A percentile compares a stretch with the other conserved stretches of the same genome.
Conservation (phyloP, 192 early-diverging fungal species). For the Gryganskiella cystojenkinii region DNA sequence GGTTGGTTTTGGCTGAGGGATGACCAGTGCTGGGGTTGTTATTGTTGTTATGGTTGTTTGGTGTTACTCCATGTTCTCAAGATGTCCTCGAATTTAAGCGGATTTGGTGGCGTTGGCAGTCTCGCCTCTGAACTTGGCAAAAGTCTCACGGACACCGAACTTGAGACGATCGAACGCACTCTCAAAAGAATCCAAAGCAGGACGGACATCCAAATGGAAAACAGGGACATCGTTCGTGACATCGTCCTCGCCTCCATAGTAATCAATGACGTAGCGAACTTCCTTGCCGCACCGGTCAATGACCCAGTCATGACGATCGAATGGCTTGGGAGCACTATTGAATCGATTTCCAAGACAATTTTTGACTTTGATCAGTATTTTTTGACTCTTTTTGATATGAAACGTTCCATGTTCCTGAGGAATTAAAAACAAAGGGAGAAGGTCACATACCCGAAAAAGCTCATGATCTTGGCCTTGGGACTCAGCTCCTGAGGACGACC, state of each 20-base stretch:
- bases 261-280: slow-evolving; percentile 98
- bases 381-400: no score
- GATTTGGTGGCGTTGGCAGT: slow-evolving; percentile 20
- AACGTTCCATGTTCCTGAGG: neutral
- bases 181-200: slow-evolving; percentile 85
- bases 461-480: slow-evolving; percentile 75
- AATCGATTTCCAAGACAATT: no score
- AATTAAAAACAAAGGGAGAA: neutral
- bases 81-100: no score
- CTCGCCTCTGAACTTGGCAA: slow-evolving; percentile 54
- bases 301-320: slow-evolving; percentile 98
- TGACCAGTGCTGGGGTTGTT: no score
- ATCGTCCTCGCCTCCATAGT: slow-evolving; percentile 84
- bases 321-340: slow-evolving; percentile 84
- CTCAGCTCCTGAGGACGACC: slow-evolving; percentile 84
- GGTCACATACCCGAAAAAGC: slow-evolving; percentile 75
- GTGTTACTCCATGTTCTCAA: no score
- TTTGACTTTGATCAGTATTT: no score
- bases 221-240: slow-evolving; percentile 77
- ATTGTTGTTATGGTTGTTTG: no score
- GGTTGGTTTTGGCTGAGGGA: no score
- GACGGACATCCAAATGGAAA: slow-evolving; percentile 95
- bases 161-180: slow-evolving; percentile 73
- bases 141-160: slow-evolving; percentile 64
- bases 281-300: slow-evolving; percentile 90